Base-by-base conservation (phyloP, 2,329 filamentous ascomycete genomes). In the Fusarium verrucosum region DNA sequence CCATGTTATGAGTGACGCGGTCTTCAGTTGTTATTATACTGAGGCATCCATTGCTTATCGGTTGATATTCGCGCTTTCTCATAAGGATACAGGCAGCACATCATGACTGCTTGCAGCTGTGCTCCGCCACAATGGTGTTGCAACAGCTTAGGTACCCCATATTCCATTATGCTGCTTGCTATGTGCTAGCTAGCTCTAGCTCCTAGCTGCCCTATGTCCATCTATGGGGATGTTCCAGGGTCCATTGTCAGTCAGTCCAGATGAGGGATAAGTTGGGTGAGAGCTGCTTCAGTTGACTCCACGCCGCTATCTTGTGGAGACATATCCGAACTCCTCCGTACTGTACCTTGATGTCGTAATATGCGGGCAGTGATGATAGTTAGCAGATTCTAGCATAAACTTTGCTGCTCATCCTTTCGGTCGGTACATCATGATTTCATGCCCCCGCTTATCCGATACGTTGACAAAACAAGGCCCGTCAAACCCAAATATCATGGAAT, bases 121-220 rank as follows among this genome's bases (percentile, higher is more conserved):
- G 17, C 53, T 66, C 14, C 49, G 58, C 62, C 62, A 63, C 58
- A 37, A 14, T 44, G 20, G 33, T 44, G 43, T 49, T 54, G 30
- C 35, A 54, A 47, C 22, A 55, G 20, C 17, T n/a, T n/a, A n/a
- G n/a, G 6, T 42, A 37, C 41, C 33, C 46, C 35, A 38, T 55
- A 36, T 50, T 36, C 33, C 45, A 54, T 49, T 53, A 26, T 49
- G 16, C 14, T 41, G 26, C 17, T n/a, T n/a, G n/a, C n/a, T n/a
- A n/a, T n/a, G n/a, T n/a, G n/a, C n/a, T n/a, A n/a, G n/a, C n/a
- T n/a, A n/a, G n/a, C n/a, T n/a, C n/a, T n/a, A n/a, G n/a, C n/a
- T n/a, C 23, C 13, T 26, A n/a, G 44, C 42, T 64, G 49, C 46
- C 25, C 42, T 40, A 35, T 41, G 26, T 40, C 9, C 13, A 30